Conservation (phyloP, 192 early-diverging fungal species). For the Bifiguratus adelaidae region DNA sequence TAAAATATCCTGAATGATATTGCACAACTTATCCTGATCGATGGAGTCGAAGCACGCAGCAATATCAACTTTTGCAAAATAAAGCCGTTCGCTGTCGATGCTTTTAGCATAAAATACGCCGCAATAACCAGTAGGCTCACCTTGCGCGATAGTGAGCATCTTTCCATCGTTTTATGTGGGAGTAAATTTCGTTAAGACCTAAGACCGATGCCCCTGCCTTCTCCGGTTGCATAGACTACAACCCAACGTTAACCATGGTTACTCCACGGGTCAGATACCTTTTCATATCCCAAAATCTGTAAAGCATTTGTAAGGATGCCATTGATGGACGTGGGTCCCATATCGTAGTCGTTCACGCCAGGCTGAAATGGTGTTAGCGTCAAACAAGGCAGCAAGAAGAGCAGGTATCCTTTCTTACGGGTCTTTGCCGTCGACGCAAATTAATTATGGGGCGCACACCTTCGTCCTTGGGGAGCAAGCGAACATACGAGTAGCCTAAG, state of each 20-base stretch:
- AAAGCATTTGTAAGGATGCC: slow-evolving; percentile 41
- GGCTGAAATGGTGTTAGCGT: not conserved
- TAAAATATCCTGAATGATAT: slow-evolving; percentile 34
- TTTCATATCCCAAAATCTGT: slow-evolving; percentile 43
- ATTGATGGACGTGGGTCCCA: slow-evolving; percentile 29
- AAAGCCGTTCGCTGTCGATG: slow-evolving; percentile 26
- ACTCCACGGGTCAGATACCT: slow-evolving; percentile 4
- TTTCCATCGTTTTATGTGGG: not conserved
- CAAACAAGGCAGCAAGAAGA: not conserved
- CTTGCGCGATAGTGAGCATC: not conserved
- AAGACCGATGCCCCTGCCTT: slow-evolving; percentile 15
- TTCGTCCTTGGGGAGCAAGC: slow-evolving; percentile 70
- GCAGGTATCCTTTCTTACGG: not conserved
- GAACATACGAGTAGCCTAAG: slow-evolving; percentile 48
- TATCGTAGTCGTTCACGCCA: slow-evolving; percentile 6
- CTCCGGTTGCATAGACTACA: slow-evolving; percentile 11
- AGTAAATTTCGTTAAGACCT: slow-evolving; percentile 32
- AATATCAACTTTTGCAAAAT: slow-evolving; percentile 82
- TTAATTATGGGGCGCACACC: slow-evolving; percentile 78
- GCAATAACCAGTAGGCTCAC: not conserved
- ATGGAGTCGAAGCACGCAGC: slow-evolving; percentile 74
- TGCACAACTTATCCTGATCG: slow-evolving; percentile 52
- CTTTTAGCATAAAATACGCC: not conserved
- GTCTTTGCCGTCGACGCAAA: slow-evolving; percentile 27
- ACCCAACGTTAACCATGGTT: not conserved